These are phyloP conservation scores for Domatiomyces catenatus DNA, from an alignment of 2,329 filamentous ascomycete species.

Conservation along the genomic window DNA sequence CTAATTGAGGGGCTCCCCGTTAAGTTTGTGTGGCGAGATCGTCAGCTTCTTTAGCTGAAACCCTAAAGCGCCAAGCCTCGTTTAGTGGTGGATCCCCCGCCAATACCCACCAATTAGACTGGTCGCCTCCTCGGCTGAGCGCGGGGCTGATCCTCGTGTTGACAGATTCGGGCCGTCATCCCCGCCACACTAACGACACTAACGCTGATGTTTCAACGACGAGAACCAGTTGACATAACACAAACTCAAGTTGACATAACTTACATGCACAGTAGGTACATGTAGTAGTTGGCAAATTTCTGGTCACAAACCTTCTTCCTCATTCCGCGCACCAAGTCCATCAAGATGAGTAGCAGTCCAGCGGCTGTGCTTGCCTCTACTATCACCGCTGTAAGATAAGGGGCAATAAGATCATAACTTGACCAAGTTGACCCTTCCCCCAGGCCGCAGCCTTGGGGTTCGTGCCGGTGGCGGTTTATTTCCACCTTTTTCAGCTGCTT, in stretches of 20 bases:
- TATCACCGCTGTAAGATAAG: slow-evolving; percentile 17
- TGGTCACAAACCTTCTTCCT: too few species aligned
- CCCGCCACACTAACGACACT: not conserved
- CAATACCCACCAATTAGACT: too few species aligned
- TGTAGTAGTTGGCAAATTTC: too few species aligned
- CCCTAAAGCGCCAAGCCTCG: too few species aligned
- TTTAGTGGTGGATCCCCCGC: too few species aligned
- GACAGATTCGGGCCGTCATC: not conserved
- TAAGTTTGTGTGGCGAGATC: too few species aligned
- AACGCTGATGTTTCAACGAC: not conserved
- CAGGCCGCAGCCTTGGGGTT: slow-evolving; percentile 25
- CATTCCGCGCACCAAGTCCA: too few species aligned
- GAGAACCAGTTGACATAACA: not conserved
- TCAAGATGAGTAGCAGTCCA: slow-evolving; percentile 9
- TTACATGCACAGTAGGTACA: too few species aligned
- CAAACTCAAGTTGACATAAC: too few species aligned
- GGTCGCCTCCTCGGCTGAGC: not conserved
- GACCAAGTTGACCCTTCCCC: not conserved
- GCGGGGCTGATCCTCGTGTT: not conserved
- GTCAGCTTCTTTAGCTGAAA: too few species aligned
- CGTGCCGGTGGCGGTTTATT: slow-evolving; percentile 24
- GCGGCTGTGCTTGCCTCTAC: slow-evolving; percentile 19
- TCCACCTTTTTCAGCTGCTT: slow-evolving; percentile 21
- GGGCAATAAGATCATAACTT: not conserved
- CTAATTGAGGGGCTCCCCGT: too few species aligned